phyloP scores from a whole-genome alignment of 2,329 filamentous ascomycete species.

The Penicillium italicum region DNA sequence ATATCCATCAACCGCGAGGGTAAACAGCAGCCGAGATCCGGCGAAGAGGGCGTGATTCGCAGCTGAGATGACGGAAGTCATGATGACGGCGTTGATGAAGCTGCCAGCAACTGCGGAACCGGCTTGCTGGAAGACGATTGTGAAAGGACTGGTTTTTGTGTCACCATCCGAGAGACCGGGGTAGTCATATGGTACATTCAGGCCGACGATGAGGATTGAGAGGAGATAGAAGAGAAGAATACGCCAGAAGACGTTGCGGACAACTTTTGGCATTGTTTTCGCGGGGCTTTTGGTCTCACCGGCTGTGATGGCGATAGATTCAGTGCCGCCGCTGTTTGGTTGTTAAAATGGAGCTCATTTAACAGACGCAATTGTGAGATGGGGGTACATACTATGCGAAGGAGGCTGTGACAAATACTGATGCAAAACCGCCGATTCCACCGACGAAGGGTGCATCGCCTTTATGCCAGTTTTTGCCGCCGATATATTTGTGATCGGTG shows the following conservation, averaged over 20 bases:
- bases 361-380: background rate
- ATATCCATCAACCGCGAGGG: slow-evolving; percentile 53
- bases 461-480: slow-evolving; percentile 56
- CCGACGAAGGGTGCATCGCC: slow-evolving; percentile 62
- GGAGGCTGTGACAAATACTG: slow-evolving; percentile 59
- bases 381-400: slow-evolving; percentile 52
- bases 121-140: slow-evolving; percentile 58
- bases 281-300: slow-evolving; percentile 63
- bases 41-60: slow-evolving; percentile 59
- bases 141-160: slow-evolving; percentile 53
- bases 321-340: slow-evolving; percentile 52
- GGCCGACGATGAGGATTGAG: slow-evolving; percentile 54
- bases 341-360: background rate
- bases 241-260: slow-evolving; percentile 64
- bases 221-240: slow-evolving; percentile 55
- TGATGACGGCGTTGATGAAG: slow-evolving; percentile 60
- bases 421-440: slow-evolving; percentile 63
- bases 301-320: slow-evolving; percentile 63
- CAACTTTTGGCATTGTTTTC: slow-evolving; percentile 58
- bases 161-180: slow-evolving; percentile 43
- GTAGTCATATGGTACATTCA: slow-evolving; percentile 58
- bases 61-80: slow-evolving; percentile 57
- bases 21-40: slow-evolving; percentile 56
- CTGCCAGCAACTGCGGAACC: slow-evolving; percentile 54
- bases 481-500: slow-evolving; percentile 53